These are phyloP conservation scores for Saccharomyces pastorianus DNA, from an alignment of 1,139 yeast genomes.

Conservation along the genomic window DNA sequence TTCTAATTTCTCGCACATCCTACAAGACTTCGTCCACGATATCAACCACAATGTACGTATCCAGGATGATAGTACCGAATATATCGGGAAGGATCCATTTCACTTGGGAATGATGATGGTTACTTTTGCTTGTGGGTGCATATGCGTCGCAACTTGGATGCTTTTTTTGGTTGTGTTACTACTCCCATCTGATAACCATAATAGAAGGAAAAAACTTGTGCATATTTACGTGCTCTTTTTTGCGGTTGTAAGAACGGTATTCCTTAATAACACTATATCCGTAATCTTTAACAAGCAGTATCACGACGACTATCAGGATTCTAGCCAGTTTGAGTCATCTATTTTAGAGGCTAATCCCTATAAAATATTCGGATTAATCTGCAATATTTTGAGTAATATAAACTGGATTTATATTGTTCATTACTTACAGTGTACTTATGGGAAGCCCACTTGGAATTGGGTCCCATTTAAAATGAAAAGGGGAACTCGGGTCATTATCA, in stretches of 20 bases:
- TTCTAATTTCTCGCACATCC: not conserved
- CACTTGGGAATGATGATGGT: slow-evolving; percentile 7
- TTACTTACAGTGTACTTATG: slow-evolving; percentile 1
- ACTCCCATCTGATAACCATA: slow-evolving; percentile 14
- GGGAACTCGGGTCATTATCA: not conserved
- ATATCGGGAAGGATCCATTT: slow-evolving; percentile 8
- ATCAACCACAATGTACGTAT: not conserved
- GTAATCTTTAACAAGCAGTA: slow-evolving; percentile 10
- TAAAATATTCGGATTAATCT: slow-evolving; percentile 3
- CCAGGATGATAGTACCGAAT: not conserved
- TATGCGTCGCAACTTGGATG: slow-evolving; percentile 17
- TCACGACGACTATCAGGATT: slow-evolving; percentile 9
- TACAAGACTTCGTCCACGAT: not conserved
- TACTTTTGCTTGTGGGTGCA: slow-evolving; percentile 8
- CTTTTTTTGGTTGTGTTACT: slow-evolving; percentile 11
- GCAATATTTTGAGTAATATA: slow-evolving; percentile 2
- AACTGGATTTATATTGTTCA: not conserved
- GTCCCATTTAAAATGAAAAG: not conserved
- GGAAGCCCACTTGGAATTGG: not conserved
- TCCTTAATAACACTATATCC: slow-evolving; percentile 6
- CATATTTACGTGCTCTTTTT: slow-evolving; percentile 9
- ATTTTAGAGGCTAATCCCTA: slow-evolving; percentile 4
- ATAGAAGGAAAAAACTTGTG: slow-evolving; percentile 11
- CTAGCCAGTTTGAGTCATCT: slow-evolving; percentile 5
- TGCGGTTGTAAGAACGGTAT: slow-evolving; percentile 10